phyloP scores from a whole-genome alignment of 2,329 filamentous ascomycete genomes.

The Cadophora sp. region DNA sequence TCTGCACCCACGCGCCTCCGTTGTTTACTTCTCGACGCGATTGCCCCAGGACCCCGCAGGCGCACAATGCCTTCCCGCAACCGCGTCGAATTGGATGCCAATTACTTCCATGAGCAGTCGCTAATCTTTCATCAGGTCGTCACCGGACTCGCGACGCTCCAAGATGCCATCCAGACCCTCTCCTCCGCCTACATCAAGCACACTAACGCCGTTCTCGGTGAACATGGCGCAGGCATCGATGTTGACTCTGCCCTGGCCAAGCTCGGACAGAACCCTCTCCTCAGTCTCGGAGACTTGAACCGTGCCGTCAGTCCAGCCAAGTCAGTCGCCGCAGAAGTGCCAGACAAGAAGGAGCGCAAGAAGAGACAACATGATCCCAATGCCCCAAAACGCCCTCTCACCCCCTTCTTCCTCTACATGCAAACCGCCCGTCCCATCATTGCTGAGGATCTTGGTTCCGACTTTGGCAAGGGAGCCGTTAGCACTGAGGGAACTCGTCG shows the following conservation, averaged over 20 bases:
- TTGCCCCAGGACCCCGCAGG: conserved; percentile 20
- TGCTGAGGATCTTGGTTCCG: conserved; percentile 75
- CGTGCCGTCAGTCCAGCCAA: conserved; percentile 47
- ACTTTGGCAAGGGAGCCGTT: conserved; percentile 83
- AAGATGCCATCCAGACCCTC: conserved; percentile 79
- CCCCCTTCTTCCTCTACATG: conserved; percentile 95
- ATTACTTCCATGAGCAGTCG: conserved; percentile 34
- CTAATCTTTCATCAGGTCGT: conserved; percentile 64
- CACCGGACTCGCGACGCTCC: conserved; percentile 78
- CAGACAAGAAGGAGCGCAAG: conserved; percentile 86
- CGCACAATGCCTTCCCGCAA: conserved; percentile 24
- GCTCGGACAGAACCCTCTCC: conserved; percentile 53
- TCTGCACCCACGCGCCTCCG: conserved; percentile 36
- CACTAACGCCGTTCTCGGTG: conserved; percentile 81
- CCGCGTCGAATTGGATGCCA: conserved; percentile 28
- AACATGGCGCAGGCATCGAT: conserved; percentile 54
- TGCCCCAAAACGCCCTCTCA: conserved; percentile 91
- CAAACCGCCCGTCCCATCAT: conserved; percentile 86
- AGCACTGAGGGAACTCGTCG: conserved; percentile 85
- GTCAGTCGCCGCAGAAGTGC: conserved; percentile 53
- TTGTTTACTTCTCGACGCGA: conserved; percentile 39
- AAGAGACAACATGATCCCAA: conserved; percentile 89
- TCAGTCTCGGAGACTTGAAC: conserved; percentile 41
- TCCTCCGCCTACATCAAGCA: conserved; percentile 87
- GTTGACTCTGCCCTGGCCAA: conserved; percentile 55